These are phyloP conservation scores for Boletus barrowsii DNA, from an alignment of 768 basidiomycete genomes.

Conservation along the genomic window DNA sequence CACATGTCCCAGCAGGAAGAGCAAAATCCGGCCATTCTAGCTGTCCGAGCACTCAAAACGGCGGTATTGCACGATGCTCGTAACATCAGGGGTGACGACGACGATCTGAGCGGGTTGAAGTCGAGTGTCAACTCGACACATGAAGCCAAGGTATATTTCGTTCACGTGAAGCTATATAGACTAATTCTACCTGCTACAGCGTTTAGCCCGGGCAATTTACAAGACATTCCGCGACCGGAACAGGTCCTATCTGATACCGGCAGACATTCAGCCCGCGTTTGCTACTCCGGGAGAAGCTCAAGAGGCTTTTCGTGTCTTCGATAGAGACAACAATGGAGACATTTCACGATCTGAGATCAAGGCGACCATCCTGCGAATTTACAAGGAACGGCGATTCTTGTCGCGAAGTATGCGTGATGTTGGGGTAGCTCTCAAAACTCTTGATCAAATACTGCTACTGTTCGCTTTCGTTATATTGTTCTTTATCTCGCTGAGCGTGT, in stretches of 20 bases:
- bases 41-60: conserved; percentile 64
- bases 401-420: conserved; percentile 78
- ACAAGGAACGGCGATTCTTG: conserved; percentile 76
- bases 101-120: conserved; percentile 39
- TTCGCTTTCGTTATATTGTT: conserved; percentile 64
- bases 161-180: background rate
- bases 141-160: conserved; percentile 59
- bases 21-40: conserved; percentile 44
- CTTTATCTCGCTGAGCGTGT: conserved; percentile 71
- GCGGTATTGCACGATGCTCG: conserved; percentile 75
- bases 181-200: conserved; percentile 35
- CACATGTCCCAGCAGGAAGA: conserved; percentile 30
- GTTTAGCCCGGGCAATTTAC: conserved; percentile 67
- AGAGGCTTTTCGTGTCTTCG: conserved; percentile 72
- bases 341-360: conserved; percentile 76
- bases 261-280: conserved; percentile 72
- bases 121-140: conserved; percentile 55
- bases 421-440: conserved; percentile 58
- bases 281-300: conserved; percentile 51
- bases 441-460: conserved; percentile 61
- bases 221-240: conserved; percentile 53
- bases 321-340: conserved; percentile 75
- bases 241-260: conserved; percentile 59
- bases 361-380: conserved; percentile 60
- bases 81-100: conserved; percentile 54